phyloP scores from a whole-genome alignment of 441 rosid species.

The Arabidopsis hybrid region DNA sequence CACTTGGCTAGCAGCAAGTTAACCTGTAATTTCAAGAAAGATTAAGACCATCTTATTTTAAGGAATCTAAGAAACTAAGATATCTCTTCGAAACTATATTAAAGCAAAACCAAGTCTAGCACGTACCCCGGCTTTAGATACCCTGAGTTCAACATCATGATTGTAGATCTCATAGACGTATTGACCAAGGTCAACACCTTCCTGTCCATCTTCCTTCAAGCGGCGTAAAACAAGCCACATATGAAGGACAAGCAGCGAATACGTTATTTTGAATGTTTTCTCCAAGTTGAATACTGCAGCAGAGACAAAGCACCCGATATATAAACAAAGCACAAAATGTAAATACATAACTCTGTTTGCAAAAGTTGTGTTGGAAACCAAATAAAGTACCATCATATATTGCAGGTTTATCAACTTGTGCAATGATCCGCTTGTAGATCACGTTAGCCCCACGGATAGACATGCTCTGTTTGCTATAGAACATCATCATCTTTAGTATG shows the following conservation, averaged over 20 bases:
- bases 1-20: slow-evolving; percentile 82
- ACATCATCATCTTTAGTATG: slow-evolving; percentile 69
- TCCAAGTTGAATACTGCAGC: slow-evolving; percentile 89
- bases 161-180: slow-evolving; percentile 89
- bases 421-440: slow-evolving; percentile 62
- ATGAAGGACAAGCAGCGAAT: slow-evolving; percentile 88
- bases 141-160: slow-evolving; percentile 90
- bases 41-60: background rate
- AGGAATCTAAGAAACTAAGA: background rate
- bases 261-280: slow-evolving; percentile 87
- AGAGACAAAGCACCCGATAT: slow-evolving; percentile 19
- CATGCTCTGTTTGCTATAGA: slow-evolving; percentile 88
- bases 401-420: slow-evolving; percentile 84
- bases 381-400: slow-evolving; percentile 75
- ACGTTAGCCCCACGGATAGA: slow-evolving; percentile 87
- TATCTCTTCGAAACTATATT: background rate
- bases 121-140: slow-evolving; percentile 93
- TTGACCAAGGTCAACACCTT: slow-evolving; percentile 95
- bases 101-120: slow-evolving; percentile 29
- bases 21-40: slow-evolving; percentile 62
- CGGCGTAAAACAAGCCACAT: slow-evolving; percentile 91
- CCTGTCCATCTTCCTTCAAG: slow-evolving; percentile 86
- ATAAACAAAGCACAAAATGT: slow-evolving; percentile 3
- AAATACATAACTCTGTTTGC: background rate
- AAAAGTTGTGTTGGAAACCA: slow-evolving; percentile 1